Conservation (phyloP, 345 rosid species). For the Gossypioides kirkii region DNA sequence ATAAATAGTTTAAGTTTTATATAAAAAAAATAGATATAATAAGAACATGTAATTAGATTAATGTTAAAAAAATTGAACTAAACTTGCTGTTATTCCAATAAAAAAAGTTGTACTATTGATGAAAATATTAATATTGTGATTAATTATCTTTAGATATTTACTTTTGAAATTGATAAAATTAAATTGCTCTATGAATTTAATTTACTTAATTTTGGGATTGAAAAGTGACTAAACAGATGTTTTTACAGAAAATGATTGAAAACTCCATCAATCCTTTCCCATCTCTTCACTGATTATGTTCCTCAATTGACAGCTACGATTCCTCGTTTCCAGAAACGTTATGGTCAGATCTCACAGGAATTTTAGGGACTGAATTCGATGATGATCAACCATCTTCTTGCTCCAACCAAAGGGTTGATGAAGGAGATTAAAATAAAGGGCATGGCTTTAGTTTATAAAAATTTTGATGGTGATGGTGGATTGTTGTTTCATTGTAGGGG, state of each 20-base stretch:
- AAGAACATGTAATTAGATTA: rapidly evolving
- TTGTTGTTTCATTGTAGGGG: not conserved
- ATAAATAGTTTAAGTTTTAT: rapidly evolving
- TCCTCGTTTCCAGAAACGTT: not conserved
- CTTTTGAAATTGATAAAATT: too few species aligned
- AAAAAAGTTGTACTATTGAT: too few species aligned
- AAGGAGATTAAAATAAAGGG: not conserved
- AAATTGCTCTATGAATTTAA: too few species aligned
- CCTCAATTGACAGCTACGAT: not conserved
- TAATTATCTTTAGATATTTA: too few species aligned
- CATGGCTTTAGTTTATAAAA: not conserved
- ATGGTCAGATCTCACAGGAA: not conserved
- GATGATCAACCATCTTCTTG: not conserved
- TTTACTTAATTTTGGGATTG: too few species aligned
- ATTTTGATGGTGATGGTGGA: not conserved
- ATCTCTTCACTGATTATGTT: not conserved
- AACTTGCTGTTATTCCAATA: too few species aligned
- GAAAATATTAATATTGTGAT: too few species aligned
- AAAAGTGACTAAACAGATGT: too few species aligned
- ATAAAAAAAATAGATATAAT: too few species aligned
- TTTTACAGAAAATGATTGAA: too few species aligned
- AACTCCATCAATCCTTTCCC: not conserved
- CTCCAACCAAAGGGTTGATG: not conserved
- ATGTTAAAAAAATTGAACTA: too few species aligned
- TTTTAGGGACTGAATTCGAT: not conserved